Evolutionary conservation across 345 rosid species (phyloP).

Genomic region (Linum tenue): DNA sequence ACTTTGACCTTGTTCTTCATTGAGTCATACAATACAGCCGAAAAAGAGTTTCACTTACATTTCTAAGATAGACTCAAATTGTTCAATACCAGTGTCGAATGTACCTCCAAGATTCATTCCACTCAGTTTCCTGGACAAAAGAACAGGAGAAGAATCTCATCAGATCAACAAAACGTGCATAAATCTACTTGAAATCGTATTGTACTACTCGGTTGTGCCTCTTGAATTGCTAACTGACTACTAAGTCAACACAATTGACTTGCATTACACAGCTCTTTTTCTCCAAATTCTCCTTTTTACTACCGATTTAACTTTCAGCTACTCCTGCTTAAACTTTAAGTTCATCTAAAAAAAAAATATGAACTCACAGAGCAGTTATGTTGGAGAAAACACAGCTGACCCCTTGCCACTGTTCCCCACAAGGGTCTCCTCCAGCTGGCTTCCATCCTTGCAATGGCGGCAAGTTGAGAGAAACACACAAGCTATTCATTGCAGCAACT

Average conservation of each 20-base stretch:
- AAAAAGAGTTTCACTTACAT: conserved; percentile 40
- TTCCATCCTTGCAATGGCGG: conserved; percentile 92
- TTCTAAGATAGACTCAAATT: conserved; percentile 51
- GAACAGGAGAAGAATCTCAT: conserved; percentile 9
- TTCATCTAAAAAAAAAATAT: conserved; percentile 1
- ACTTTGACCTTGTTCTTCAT: background rate
- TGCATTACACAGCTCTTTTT: too few relatives aligned
- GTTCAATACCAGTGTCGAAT: conserved; percentile 38
- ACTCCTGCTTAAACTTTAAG: too few relatives aligned
- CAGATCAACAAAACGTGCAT: too few relatives aligned
- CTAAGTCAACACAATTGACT: too few relatives aligned
- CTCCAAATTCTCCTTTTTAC: background rate
- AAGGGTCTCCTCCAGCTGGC: conserved; percentile 88
- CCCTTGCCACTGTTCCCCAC: conserved; percentile 92
- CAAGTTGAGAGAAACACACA: conserved; percentile 57
- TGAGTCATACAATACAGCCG: too few relatives aligned
- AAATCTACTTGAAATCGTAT: background rate
- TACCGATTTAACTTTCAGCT: too few relatives aligned
- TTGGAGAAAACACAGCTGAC: conserved; percentile 56
- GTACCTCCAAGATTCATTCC: conserved; percentile 63
- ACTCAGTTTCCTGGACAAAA: conserved; percentile 45
- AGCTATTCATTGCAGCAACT: conserved; percentile 81
- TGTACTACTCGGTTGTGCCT: too few relatives aligned
- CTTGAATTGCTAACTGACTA: too few relatives aligned
- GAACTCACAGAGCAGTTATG: conserved; percentile 45